Evolutionary conservation across 1,284 basidiomycete genomes (phyloP), one percentile per base, ranked within the genome.

Genomic region (Ceratobasidium sp.): DNA sequence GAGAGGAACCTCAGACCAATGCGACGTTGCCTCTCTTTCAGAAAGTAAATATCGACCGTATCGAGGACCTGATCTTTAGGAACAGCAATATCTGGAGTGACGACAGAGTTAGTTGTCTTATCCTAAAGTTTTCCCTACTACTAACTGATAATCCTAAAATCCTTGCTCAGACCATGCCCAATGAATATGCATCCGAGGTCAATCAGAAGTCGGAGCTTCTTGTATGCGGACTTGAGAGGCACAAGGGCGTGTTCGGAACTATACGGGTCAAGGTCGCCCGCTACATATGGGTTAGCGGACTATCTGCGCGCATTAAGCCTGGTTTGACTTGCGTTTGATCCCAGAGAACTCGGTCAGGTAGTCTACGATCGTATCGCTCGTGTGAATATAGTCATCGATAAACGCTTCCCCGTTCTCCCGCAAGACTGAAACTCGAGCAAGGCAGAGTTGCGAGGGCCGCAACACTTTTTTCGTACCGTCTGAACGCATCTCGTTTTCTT

Each of bases 111-210:
- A 23, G 57, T 21, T 45, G 72, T n/a, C 14, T 58, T 57, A 36
- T 65, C 23, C 10, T 36, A 28, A 36, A 36, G 57, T 43, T 28
- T 50, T 65, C 9, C 52, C 21, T 48, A 12, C 73, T n/a, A 83
- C 93, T 78, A 76, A 96, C 95, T 99, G 83, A 99, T 98, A 73
- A 97, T 99, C 12, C 97, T 87, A 82, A 99, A 98, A 81, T 99
- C 97, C 80, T 98, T 98, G n/a, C 94, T 92, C n/a, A 99, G 86
- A 0, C 97, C 97, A 78, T 99, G 97, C 0, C 97, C 97, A 71
- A 99, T 93, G 78, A 99, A 99, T 75, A 96, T 92, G 79, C 97
- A 99, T 5, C 96, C 96, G 23, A 91, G 85, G 79, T 99, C 97
- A 9, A 99, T 96, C 1, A 99, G 85, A 43, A 97, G 80, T 1